phyloP scores from a whole-genome alignment of 2,329 filamentous ascomycete species.

The Leptoxyphium fumago region DNA sequence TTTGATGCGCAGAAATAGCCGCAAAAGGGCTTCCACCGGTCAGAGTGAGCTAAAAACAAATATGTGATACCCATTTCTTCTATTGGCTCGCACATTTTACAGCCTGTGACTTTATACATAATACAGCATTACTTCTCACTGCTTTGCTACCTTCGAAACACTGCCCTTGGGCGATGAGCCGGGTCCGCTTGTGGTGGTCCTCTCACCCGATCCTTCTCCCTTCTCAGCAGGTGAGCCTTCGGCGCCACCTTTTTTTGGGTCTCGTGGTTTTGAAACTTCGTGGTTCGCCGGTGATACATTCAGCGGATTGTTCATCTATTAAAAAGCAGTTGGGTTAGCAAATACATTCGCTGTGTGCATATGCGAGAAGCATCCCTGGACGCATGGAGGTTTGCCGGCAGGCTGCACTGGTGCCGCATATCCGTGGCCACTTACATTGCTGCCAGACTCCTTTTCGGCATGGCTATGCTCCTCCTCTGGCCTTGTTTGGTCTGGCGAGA shows the following conservation, averaged over 20 bases:
- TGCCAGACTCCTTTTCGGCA: slow-evolving; percentile 20
- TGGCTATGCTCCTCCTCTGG: slow-evolving; percentile 44
- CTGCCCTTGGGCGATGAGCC: background rate
- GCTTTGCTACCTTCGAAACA: background rate
- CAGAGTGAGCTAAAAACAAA: too few species aligned
- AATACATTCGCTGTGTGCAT: background rate
- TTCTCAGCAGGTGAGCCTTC: slow-evolving; percentile 20
- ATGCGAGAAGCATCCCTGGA: too few species aligned
- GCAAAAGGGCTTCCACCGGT: too few species aligned
- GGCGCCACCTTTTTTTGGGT: slow-evolving; percentile 27
- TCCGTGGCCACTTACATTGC: too few species aligned
- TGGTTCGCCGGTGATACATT: slow-evolving; percentile 47
- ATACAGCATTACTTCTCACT: too few species aligned
- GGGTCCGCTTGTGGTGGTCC: background rate
- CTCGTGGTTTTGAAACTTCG: slow-evolving; percentile 38
- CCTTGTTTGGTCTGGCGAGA: slow-evolving; percentile 50
- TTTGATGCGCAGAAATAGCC: too few species aligned
- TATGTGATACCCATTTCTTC: too few species aligned
- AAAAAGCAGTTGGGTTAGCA: background rate
- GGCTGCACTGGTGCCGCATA: too few species aligned
- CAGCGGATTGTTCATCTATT: slow-evolving; percentile 33
- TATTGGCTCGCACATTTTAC: too few species aligned
- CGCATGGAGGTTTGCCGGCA: too few species aligned
- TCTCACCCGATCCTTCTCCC: slow-evolving; percentile 13
- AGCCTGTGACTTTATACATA: too few species aligned